Base-by-base conservation (phyloP, 2,329 filamentous ascomycete species). In the Westerdykella sp. region DNA sequence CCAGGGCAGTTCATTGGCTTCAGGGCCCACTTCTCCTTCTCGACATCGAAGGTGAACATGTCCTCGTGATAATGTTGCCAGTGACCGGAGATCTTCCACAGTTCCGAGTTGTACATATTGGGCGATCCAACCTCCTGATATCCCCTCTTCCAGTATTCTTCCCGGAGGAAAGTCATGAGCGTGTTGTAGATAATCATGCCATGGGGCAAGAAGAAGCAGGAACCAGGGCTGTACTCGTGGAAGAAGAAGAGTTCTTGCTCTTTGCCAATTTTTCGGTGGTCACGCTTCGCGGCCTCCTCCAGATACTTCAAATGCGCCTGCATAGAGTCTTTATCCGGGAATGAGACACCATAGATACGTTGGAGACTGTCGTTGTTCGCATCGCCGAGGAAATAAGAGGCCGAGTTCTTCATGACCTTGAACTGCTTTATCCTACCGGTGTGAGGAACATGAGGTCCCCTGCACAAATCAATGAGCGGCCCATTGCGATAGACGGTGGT, bases 1-100 rank as follows among this genome's bases (percentile, higher is more conserved):
- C 89, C 89, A 4, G 93, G 93, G 71, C 93, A 98, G 73, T 97
- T 97, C 93, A 97, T 97, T 22, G 91, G 91, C 73, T 97, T 97
- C 40, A 97, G 73, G 13, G 83, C 89, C 74, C 84, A 89, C 53
- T 82, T 76, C 50, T 85, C 84, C 74, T 95, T 95, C 67, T 96
- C 90, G 25, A 84, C 74, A 37, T 81, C 73, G 55, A 95, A 82
- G n/a, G 82, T 83, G 68, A 89, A 89, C 91, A 97, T 97, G 71
- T 96, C 90, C 51, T 97, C 91, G 62, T 89, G 81, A 74, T 96
- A 93, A 64, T 90, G 60, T 47, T 85, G 80, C 90, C 91, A 96
- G 68, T 97, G 93, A 39, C 93, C 93, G 7, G 89, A 95, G 16
- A 81, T 85, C 73, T 95, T 93, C 93, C 93, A 97, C 12, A 97